These are phyloP conservation scores for Hypomontagnella monticulosa DNA, from an alignment of 495 filamentous ascomycete genomes.

Conservation along the genomic window DNA sequence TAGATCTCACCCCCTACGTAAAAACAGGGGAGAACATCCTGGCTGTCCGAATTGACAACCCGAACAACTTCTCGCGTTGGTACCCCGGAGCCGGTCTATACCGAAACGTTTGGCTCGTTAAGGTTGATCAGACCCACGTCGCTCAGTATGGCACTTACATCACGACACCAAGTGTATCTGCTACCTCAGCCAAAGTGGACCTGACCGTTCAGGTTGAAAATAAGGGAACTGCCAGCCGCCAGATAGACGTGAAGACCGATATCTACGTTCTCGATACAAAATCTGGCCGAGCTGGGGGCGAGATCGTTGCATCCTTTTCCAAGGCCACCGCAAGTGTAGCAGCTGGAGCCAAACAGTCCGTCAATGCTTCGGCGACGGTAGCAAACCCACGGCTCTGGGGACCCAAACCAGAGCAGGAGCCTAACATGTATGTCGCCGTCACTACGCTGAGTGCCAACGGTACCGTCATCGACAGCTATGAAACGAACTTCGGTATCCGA, in stretches of 20 bases:
- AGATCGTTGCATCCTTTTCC: slow-evolving; percentile 43
- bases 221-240: slow-evolving; percentile 31
- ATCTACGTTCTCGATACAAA: slow-evolving; percentile 38
- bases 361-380: slow-evolving; percentile 49
- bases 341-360: slow-evolving; percentile 41
- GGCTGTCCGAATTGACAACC: slow-evolving; percentile 60
- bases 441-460: slow-evolving; percentile 45
- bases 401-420: slow-evolving; percentile 54
- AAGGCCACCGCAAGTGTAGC: slow-evolving; percentile 35
- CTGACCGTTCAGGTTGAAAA: slow-evolving; percentile 55
- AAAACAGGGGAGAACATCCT: slow-evolving; percentile 52
- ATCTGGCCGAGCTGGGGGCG: slow-evolving; percentile 26
- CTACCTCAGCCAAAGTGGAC: slow-evolving; percentile 50
- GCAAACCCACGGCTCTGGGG: slow-evolving; percentile 58
- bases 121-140: slow-evolving; percentile 54
- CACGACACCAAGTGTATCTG: slow-evolving; percentile 51
- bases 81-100: slow-evolving; percentile 63
- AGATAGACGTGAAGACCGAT: slow-evolving; percentile 45
- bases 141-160: slow-evolving; percentile 57
- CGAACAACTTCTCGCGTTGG: slow-evolving; percentile 56
- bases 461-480: slow-evolving; percentile 54
- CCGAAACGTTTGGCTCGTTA: slow-evolving; percentile 61
- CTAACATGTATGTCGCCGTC: slow-evolving; percentile 58
- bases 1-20: slow-evolving; percentile 58
- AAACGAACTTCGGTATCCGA: slow-evolving; percentile 61